Percentiles rank a stretch among this genome's conserved stretches.
phyloP scores from a whole-genome alignment of 2,329 filamentous ascomycete genomes.

The Talaromyces rugulosus region DNA sequence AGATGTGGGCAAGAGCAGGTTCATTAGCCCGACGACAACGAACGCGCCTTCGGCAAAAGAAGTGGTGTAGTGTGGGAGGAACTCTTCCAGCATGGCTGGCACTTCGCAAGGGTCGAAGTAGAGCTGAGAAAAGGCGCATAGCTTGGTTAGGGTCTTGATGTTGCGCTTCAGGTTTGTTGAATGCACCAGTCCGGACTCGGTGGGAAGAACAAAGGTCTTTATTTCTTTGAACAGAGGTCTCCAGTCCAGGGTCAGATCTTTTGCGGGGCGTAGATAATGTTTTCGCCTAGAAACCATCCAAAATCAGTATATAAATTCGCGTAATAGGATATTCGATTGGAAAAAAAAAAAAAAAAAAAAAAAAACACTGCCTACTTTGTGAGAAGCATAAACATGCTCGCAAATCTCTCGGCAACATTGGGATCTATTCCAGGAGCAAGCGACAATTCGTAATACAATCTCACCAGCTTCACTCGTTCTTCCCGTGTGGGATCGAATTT shows the following conservation, averaged over 20 bases:
- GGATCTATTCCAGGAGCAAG: conserved; percentile 85
- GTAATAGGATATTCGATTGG: neutral
- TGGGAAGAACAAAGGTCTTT: conserved; percentile 82
- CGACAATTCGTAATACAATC: conserved; percentile 89
- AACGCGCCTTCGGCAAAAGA: conserved; percentile 90
- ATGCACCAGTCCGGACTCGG: conserved; percentile 66
- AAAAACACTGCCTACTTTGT: conserved; percentile 63
- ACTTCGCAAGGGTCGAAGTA: conserved; percentile 91
- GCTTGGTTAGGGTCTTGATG: conserved; percentile 72
- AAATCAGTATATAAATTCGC: neutral
- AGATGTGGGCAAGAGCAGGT: conserved; percentile 80
- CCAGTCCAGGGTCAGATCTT: conserved; percentile 92
- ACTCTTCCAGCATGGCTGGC: conserved; percentile 73
- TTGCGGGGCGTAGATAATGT: conserved; percentile 86
- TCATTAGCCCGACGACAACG: conserved; percentile 83
- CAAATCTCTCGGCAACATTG: conserved; percentile 78
- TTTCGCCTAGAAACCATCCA: conserved; percentile 62
- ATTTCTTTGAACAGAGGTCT: conserved; percentile 86
- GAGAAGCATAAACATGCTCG: conserved; percentile 92
- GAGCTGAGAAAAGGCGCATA: conserved; percentile 82
- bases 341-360: neutral
- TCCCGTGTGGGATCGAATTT: conserved; percentile 94
- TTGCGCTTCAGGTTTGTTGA: conserved; percentile 61
- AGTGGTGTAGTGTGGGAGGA: conserved; percentile 84
- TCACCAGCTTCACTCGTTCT: conserved; percentile 76